Evolutionary conservation across 768 basidiomycete genomes (phyloP), one percentile per base, ranked within the genome.

Genomic region (Auriscalpium microsporum): DNA sequence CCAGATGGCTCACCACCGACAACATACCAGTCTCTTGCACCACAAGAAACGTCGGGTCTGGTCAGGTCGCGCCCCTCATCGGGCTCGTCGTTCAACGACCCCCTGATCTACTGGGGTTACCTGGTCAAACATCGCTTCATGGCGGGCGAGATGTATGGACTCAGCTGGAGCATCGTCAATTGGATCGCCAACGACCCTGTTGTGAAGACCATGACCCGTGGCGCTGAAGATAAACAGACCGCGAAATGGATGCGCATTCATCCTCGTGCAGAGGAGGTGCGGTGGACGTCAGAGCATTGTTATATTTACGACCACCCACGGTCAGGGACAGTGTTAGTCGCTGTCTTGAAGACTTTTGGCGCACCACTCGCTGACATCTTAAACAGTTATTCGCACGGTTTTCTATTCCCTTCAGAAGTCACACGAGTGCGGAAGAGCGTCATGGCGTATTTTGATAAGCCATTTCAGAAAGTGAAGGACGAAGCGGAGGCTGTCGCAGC

Each of bases 261-360:
- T 71, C 94, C 94, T 0, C 80, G 78, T 45, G 81, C 87, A 13
- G 71, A 78, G 33, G 79, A 87, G 61, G 81, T 99, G 42, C 81
- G 91, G 45, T 98, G 95, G 94, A 78, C 79, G 35, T 86, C 88
- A 62, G 94, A 99, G 66, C 81, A 86, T 28, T 98, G 95, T 70
- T 95, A 92, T 90, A 91, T 99, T 61, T 97, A 99, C 70, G 94
- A 99, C 67, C 95, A 97, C 71, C 95, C 95, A 2, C 86, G 92
- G 49, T 84, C 90, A 14, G 87, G 90, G 48, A 96, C 94, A 17
- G 94, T 95, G 84, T 94, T 75, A 65, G 89, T 28, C 28, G 28
- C 7, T 76, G 33, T 54, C 53, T 45, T 17, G 19, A 7, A 17
- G 33, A 21, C n/a, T 45, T 45, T 21, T 34, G 16, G 38, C 17